Evolutionary conservation across 2,329 filamentous ascomycete species (phyloP), one percentile per base, ranked within the genome.

Genomic region (Colletotrichum sp.): DNA sequence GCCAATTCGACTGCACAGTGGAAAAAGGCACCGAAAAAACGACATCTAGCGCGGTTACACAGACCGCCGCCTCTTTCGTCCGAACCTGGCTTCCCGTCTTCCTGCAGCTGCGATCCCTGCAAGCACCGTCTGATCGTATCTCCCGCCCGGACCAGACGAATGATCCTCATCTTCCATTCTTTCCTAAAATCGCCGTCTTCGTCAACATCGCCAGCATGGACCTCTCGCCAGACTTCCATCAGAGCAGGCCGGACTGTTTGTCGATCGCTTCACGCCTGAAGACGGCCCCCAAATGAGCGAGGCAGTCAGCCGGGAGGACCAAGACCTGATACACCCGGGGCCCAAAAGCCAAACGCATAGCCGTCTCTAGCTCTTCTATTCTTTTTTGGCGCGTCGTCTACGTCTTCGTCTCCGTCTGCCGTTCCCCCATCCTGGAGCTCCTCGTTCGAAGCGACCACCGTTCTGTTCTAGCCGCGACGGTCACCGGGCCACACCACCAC

Each of bases 261-360:
- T 16, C 21, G 70, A 66, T 76, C 70, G 30, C 52, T 18, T 39
- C 15, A 59, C 73, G 68, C 57, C 63, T 44, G 63, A 60, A 24
- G 28, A 68, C 18, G 64, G 73, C 36, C 28, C 26, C 16, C 15
- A 57, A 28, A 26, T 24, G 21, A 36, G 10, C 8, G 44, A 34
- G 6, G 21, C 8, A 39, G 34, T 44, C 70, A 68, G 26, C 44
- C 34, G 49, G 44, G 49, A 60, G 70, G 59, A 60, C 34, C 32
- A 34, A 15, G 21, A 76, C 73, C 73, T 76, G 73, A 76, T 60
- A 73, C 73, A 57, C 26, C 71, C 52, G 44, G n/a, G 10, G 44
- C n/a, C 34, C 24, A 10, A 21, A 64, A 68, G 32, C 69, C 70
- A 63, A 36, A 67, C 52, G 72, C 63, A 67, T 24, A 71, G 52